These are phyloP conservation scores for Xylaria intraflava DNA, from an alignment of 495 filamentous ascomycete species.

Conservation along the genomic window DNA sequence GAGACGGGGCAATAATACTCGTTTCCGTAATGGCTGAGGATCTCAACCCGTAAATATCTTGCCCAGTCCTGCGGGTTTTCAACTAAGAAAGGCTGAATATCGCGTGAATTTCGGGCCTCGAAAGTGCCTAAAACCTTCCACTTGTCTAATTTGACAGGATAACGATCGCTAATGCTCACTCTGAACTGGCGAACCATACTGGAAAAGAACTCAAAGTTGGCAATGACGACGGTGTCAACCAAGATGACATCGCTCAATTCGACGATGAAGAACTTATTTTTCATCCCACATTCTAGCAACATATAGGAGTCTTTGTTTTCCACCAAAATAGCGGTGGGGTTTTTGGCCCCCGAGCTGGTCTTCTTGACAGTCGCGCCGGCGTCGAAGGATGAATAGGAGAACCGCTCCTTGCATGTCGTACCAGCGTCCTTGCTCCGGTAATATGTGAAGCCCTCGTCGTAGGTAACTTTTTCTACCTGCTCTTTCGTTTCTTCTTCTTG, in stretches of 20 bases:
- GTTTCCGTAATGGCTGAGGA: conserved; percentile 87
- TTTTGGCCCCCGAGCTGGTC: conserved; percentile 75
- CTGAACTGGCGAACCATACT: conserved; percentile 89
- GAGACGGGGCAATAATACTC: conserved; percentile 95
- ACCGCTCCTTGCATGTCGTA: conserved; percentile 81
- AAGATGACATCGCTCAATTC: conserved; percentile 86
- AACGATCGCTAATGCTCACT: conserved; percentile 84
- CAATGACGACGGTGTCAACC: conserved; percentile 89
- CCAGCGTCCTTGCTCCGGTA: conserved; percentile 84
- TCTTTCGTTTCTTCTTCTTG: conserved; percentile 38
- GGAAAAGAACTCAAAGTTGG: conserved; percentile 98
- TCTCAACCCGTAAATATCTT: conserved; percentile 83
- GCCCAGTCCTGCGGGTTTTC: conserved; percentile 95
- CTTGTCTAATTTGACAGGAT: conserved; percentile 84
- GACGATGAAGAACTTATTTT: conserved; percentile 90
- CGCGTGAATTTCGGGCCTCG: conserved; percentile 82
- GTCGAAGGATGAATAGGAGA: conserved; percentile 96
- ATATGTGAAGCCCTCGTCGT: conserved; percentile 42
- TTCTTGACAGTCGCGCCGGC: conserved; percentile 92
- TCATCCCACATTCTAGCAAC: conserved; percentile 79
- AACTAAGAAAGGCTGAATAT: conserved; percentile 88
- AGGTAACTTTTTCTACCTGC: conserved; percentile 37
- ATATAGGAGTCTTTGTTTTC: conserved; percentile 99
- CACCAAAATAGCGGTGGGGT: conserved; percentile 75
- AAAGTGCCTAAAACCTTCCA: conserved; percentile 88